These are phyloP conservation scores for Coemansia sp. DNA, from an alignment of 192 early-diverging fungal genomes.

Conservation along the genomic window DNA sequence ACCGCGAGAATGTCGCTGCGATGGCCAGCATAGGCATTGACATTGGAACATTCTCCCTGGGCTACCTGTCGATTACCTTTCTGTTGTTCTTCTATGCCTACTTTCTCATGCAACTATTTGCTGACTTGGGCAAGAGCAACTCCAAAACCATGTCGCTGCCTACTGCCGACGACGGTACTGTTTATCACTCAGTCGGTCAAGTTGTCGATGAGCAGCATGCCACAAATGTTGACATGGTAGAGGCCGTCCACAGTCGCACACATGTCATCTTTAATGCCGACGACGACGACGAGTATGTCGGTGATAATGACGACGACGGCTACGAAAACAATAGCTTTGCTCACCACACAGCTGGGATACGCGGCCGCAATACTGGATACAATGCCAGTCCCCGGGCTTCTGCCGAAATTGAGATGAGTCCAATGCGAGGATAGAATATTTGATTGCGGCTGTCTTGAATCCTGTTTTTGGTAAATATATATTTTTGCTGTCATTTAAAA, in stretches of 20 bases:
- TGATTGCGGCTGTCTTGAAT: neutral
- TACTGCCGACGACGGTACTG: constrained; percentile 29
- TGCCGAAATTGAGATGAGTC: constrained; percentile 40
- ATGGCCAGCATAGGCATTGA: constrained; percentile 59
- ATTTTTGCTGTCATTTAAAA: neutral
- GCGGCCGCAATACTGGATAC: neutral
- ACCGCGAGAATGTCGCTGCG: constrained; percentile 60
- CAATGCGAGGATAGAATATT: constrained; percentile 15
- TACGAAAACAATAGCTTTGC: neutral
- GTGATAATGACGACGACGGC: constrained; percentile 11
- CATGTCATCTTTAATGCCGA: constrained; percentile 47
- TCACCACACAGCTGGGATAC: neutral
- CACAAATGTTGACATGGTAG: neutral
- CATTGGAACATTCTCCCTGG: constrained; percentile 62
- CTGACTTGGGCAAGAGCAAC: constrained; percentile 27
- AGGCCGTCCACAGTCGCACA: neutral
- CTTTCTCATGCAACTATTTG: constrained; percentile 59
- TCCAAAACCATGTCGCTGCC: constrained; percentile 40
- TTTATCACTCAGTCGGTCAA: constrained; percentile 39
- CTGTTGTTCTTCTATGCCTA: constrained; percentile 62
- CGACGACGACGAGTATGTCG: constrained; percentile 25
- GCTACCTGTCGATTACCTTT: constrained; percentile 64
- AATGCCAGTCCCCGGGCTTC: constrained; percentile 29
- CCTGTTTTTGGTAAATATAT: neutral
- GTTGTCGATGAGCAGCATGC: neutral